These are phyloP conservation scores for Sporothrix inflata DNA, from an alignment of 2,329 filamentous ascomycete genomes.

Conservation along the genomic window DNA sequence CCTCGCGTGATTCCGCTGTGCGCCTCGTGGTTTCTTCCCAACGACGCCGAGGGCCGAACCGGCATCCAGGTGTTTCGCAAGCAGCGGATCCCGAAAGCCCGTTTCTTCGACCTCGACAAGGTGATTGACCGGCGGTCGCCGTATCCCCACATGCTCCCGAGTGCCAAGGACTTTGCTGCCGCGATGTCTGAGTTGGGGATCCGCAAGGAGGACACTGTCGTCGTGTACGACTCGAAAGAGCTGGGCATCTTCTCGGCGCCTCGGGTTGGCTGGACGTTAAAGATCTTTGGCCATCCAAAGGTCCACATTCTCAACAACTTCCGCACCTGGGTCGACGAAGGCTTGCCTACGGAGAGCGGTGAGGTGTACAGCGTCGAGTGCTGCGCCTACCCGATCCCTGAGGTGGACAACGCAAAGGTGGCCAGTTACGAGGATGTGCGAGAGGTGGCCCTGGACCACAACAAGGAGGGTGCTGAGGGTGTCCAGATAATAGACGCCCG, in stretches of 20 bases:
- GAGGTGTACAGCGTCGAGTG: conserved; percentile 69
- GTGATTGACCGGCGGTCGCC: conserved; percentile 85
- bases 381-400: conserved; percentile 65
- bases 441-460: conserved; percentile 72
- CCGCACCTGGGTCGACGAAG: conserved; percentile 85
- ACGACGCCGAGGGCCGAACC: conserved; percentile 70
- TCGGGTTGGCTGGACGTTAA: conserved; percentile 89
- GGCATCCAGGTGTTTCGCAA: conserved; percentile 81
- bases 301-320: conserved; percentile 97
- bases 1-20: conserved; percentile 87
- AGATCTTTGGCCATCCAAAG: conserved; percentile 82
- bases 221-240: conserved; percentile 92
- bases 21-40: conserved; percentile 95
- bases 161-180: conserved; percentile 75
- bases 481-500: conserved; percentile 90
- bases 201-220: conserved; percentile 81
- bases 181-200: conserved; percentile 92
- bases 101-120: conserved; percentile 95
- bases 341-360: conserved; percentile 80
- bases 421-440: conserved; percentile 82
- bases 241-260: conserved; percentile 93
- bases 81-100: conserved; percentile 82
- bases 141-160: conserved; percentile 96
- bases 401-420: conserved; percentile 65
- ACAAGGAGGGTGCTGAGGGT: conserved; percentile 81